Evolutionary conservation across 2,329 filamentous ascomycete species (phyloP).

Genomic region (Furcasterigmium sp.): DNA sequence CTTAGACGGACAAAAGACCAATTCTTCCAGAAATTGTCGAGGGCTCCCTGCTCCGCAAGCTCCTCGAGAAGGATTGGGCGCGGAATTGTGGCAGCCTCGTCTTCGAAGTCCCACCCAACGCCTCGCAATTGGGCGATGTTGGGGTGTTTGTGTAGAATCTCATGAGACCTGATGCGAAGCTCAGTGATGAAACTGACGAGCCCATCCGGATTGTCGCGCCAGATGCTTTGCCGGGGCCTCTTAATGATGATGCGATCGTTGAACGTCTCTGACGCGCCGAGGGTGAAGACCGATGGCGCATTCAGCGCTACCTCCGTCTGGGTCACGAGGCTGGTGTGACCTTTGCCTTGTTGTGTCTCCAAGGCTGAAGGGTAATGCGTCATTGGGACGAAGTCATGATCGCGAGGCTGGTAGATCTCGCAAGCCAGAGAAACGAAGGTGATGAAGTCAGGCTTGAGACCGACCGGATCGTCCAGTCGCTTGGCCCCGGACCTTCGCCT

Average conservation of each 20-base stretch:
- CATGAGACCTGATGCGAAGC: background rate
- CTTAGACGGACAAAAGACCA: background rate
- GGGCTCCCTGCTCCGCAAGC: background rate
- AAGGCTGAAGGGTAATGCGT: background rate
- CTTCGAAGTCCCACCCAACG: constrained; percentile 1
- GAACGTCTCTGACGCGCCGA: background rate
- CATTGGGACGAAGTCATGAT: background rate
- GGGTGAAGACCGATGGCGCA: background rate
- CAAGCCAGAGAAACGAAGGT: constrained; percentile 1
- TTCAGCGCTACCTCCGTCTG: background rate
- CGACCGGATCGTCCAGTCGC: background rate
- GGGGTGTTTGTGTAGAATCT: background rate
- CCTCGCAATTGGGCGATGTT: background rate
- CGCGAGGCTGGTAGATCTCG: background rate
- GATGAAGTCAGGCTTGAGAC: constrained; percentile 1
- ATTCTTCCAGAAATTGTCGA: background rate
- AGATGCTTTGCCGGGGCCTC: background rate
- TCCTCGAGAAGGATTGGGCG: background rate
- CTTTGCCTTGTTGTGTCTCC: background rate
- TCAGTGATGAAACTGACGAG: constrained; percentile 2
- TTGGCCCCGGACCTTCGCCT: no score
- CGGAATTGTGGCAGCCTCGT: background rate
- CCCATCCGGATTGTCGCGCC: background rate
- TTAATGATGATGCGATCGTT: background rate
- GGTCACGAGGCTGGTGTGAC: background rate